These are phyloP conservation scores for Aspergillus bridgeri DNA, from an alignment of 495 filamentous ascomycete species.

Conservation along the genomic window DNA sequence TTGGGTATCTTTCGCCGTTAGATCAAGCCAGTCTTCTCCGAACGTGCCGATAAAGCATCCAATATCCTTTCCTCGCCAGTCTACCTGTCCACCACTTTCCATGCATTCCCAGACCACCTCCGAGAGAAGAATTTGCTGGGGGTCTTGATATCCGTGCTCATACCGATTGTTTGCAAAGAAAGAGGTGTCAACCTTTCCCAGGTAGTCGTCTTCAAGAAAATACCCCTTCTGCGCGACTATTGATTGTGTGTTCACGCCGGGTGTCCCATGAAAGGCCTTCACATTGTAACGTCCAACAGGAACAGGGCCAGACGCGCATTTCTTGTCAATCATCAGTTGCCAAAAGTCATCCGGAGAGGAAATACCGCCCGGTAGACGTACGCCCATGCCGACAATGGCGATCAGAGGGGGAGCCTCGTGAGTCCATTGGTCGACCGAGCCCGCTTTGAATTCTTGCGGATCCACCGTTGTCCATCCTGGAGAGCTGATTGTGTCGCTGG, in stretches of 20 bases:
- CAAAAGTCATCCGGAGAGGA: conserved; percentile 30
- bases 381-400: conserved; percentile 45
- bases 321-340: conserved; percentile 35
- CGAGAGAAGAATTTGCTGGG: conserved; percentile 54
- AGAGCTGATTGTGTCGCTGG: too few species aligned
- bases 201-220: conserved; percentile 44
- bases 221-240: conserved; percentile 16
- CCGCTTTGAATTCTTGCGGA: too few species aligned
- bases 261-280: conserved; percentile 24
- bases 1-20: conserved; percentile 20
- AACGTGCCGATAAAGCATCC: conserved; percentile 49
- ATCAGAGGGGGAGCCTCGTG: conserved; percentile 20
- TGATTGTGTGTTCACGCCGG: not conserved
- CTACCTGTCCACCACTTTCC: conserved; percentile 41
- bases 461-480: too few species aligned
- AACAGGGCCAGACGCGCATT: conserved; percentile 29
- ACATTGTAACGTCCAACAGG: conserved; percentile 38
- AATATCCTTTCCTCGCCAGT: conserved; percentile 40
- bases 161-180: conserved; percentile 36
- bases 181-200: conserved; percentile 24
- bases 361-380: conserved; percentile 44
- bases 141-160: conserved; percentile 53
- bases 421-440: too few species aligned
- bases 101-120: conserved; percentile 44
- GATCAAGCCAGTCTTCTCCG: conserved; percentile 31